These are phyloP conservation scores for Dalbergia cochinchinensis DNA, from an alignment of 306 rosid species.

Conservation along the genomic window DNA sequence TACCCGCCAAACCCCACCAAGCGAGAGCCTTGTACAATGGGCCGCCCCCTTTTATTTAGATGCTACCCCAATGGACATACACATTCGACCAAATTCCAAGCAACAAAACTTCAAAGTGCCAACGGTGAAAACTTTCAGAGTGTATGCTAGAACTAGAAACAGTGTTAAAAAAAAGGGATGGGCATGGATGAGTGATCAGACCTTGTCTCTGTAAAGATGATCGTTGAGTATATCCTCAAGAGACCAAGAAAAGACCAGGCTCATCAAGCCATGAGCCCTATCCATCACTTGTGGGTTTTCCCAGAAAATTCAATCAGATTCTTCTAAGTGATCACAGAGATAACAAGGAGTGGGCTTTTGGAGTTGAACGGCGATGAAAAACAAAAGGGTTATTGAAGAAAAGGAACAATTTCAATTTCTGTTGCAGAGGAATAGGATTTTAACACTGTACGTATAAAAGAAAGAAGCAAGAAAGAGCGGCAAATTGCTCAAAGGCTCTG, in stretches of 20 bases:
- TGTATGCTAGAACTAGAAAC: background rate
- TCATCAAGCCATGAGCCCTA: slow-evolving; percentile 1
- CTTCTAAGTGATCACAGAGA: slow-evolving; percentile 23
- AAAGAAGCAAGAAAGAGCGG: background rate
- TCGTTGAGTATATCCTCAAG: slow-evolving; percentile 51
- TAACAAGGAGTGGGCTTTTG: background rate
- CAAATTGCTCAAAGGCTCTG: background rate
- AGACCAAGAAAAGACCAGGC: slow-evolving; percentile 50
- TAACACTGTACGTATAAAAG: background rate
- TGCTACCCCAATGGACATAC: background rate
- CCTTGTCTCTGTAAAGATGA: slow-evolving; percentile 45
- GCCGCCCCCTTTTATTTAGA: too few relatives aligned
- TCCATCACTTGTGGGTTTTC: slow-evolving; percentile 34
- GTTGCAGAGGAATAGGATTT: background rate
- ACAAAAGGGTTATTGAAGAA: slow-evolving; percentile 1
- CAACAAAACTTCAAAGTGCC: background rate
- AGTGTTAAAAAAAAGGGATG: background rate
- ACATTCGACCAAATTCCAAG: background rate
- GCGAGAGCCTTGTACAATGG: too few relatives aligned
- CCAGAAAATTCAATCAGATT: background rate
- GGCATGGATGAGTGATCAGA: slow-evolving; percentile 5
- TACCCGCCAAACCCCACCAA: too few relatives aligned
- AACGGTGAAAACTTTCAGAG: background rate
- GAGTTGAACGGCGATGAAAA: background rate
- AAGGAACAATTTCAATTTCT: background rate